Base-by-base conservation (phyloP, 805 yeast genomes). In the Ogataea minuta region DNA sequence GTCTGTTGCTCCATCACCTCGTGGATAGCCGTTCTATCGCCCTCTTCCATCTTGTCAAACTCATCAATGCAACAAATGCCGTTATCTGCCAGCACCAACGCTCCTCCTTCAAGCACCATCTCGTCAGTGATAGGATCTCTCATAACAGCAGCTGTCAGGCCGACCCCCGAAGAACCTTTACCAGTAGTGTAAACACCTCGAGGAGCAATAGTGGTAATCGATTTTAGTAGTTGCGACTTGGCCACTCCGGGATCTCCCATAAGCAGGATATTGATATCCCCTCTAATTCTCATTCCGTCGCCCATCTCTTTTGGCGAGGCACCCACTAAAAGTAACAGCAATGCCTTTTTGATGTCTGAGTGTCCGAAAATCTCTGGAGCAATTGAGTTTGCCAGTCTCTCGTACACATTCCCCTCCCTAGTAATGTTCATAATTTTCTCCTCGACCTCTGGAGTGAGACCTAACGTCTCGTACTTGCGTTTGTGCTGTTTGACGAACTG, bases 171-270 rank as follows among this genome's bases (percentile, higher is more conserved):
- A 4, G 97, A 89, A 62, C 99, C 99, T 56, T 95, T 80, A 67
- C 99, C 99, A 1, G 99, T 93, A 7, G 99, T 93, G 63, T 93
- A 93, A 21, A 93, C 95, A 35, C 96, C 95, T 57, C 98, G 76
- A 21, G 99, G 99, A 3, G 98, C 93, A 39, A 93, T 84, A 54
- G 90, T 88, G 44, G 88, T 75, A 49, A 93, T 87, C 23, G 95
- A 84, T 61, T 93, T 93, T 48, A 93, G 71, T 57, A 93, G 70
- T 72, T 93, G 99, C 3, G 98, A 93, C 66, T 93, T 93, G 57
- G 99, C 99, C 39, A 93, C 99, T 72, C 99, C 99, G 28, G 99
- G 99, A 59, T 93, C 99, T 54, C 99, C 99, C 97, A 93, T 91
- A 36, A 93, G 72, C 67, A 97, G 84, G 39, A 93, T 77, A 58